Base-by-base conservation (phyloP, 108 stramenopile genomes). In the Heterococcus sp. region DNA sequence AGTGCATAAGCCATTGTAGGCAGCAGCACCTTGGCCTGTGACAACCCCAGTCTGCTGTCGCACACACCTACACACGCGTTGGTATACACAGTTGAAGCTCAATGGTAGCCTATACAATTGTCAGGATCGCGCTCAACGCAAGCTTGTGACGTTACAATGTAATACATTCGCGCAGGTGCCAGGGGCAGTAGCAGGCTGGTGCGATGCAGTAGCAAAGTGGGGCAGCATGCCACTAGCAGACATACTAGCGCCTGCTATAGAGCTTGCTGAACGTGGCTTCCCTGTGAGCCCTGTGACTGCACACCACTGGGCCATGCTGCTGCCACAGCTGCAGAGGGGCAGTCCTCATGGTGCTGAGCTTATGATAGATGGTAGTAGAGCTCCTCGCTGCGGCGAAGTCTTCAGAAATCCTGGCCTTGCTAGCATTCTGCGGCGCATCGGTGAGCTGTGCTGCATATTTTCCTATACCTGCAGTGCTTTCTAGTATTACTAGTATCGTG, bases 181-280 rank as follows among this genome's bases (percentile, higher is more conserved):
- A 11, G 97, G 97, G 8, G 93, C 97, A 2, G 97, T 96, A 11
- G 86, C 85, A n/a, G 94, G 92, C 2, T 98, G 94, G 92, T 91
- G 91, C 70, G 95, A 95, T 87, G 39, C 86, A 0, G 29, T 89
- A 2, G 30, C 26, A 0, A 37, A 33, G 30, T 85, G 89, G 29
- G 94, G 94, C 27, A 87, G 85, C 8, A 85, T 95, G 58, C 79
- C 92, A 2, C 87, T 97, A 14, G 73, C 90, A 5, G 72, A 95
- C 38, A 71, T 97, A 14, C 74, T 98, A 37, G 94, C 91, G 67
- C 97, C 97, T 0, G 96, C 97, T 0, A 91, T 92, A 0, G 31
- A 85, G 69, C 90, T 98, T 64, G 95, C 95, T 3, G 93, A 94
- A 70, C 87, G 92, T 27, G 97, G 97, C 5, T 95, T 96, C 66